phyloP scores from a whole-genome alignment of 2,329 filamentous ascomycete genomes.

The Nemania serpens region DNA sequence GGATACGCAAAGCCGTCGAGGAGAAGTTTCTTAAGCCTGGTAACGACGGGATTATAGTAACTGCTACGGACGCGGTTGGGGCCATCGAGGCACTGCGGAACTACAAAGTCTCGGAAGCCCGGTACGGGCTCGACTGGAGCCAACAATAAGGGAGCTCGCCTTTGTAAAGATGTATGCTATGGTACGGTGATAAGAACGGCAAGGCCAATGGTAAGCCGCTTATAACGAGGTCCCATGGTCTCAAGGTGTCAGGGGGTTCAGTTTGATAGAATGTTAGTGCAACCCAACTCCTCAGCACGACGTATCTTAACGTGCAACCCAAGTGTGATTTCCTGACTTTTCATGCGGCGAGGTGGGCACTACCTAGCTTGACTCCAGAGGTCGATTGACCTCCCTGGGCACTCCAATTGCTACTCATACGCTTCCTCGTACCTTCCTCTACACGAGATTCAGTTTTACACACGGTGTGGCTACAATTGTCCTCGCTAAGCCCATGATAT shows the following conservation, averaged over 20 bases:
- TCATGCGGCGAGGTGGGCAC: too few relatives aligned
- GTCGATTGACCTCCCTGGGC: too few relatives aligned
- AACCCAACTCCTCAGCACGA: neutral
- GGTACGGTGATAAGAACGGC: neutral
- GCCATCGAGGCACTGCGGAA: slow-evolving; percentile 71
- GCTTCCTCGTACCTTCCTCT: too few relatives aligned
- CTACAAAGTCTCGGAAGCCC: slow-evolving; percentile 76
- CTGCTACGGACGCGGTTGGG: slow-evolving; percentile 72
- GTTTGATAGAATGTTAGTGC: neutral
- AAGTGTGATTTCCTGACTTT: neutral
- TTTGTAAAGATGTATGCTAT: slow-evolving; percentile 13
- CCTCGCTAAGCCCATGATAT: neutral
- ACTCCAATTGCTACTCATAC: too few relatives aligned
- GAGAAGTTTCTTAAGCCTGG: slow-evolving; percentile 75
- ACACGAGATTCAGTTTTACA: neutral
- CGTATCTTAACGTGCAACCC: too few relatives aligned
- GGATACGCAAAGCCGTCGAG: slow-evolving; percentile 76
- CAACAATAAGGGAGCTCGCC: slow-evolving; percentile 32
- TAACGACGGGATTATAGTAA: slow-evolving; percentile 78
- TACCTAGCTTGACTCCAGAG: too few relatives aligned
- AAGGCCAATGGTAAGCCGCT: neutral
- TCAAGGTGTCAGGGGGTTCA: neutral
- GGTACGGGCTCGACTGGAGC: slow-evolving; percentile 82
- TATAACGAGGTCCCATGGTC: neutral
- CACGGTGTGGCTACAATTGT: neutral